Conservation (phyloP, 768 basidiomycete genomes). For the Suillus variegatus region DNA sequence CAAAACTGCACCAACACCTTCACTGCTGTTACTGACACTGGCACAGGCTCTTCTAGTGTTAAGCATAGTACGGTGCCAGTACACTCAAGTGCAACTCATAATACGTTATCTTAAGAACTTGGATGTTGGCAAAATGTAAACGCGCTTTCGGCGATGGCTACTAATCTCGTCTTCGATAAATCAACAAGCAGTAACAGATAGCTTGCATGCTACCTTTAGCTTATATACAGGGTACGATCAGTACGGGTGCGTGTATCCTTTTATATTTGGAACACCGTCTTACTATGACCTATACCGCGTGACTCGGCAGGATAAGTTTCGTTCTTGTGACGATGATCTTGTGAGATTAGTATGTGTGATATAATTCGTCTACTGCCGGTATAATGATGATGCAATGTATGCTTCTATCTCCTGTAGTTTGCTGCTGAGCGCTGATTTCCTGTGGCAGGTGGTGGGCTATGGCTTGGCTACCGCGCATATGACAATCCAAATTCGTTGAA, state of each 20-base stretch:
- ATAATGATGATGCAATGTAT: slow-evolving; percentile 14
- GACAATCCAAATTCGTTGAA: slow-evolving; percentile 41
- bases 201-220: slow-evolving; percentile 9
- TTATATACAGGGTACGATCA: slow-evolving; percentile 9
- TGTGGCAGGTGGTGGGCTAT: slow-evolving; percentile 50
- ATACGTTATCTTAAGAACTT: slow-evolving; percentile 35
- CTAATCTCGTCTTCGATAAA: slow-evolving; percentile 23
- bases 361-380: background rate
- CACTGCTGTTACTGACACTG: slow-evolving; percentile 36
- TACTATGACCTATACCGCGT: background rate
- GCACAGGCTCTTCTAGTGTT: slow-evolving; percentile 20
- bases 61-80: background rate
- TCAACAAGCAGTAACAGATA: slow-evolving; percentile 4
- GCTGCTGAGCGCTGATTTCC: background rate
- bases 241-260: slow-evolving; percentile 6
- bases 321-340: background rate
- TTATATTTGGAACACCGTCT: background rate
- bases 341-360: background rate
- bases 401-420: background rate
- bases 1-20: slow-evolving; percentile 45
- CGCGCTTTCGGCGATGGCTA: slow-evolving; percentile 49
- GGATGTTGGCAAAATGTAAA: slow-evolving; percentile 57
- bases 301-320: background rate
- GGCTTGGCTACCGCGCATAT: slow-evolving; percentile 51
- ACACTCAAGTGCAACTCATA: background rate